Base-by-base conservation (phyloP, 1,284 basidiomycete species). In the Malassezia sympodialis region DNA sequence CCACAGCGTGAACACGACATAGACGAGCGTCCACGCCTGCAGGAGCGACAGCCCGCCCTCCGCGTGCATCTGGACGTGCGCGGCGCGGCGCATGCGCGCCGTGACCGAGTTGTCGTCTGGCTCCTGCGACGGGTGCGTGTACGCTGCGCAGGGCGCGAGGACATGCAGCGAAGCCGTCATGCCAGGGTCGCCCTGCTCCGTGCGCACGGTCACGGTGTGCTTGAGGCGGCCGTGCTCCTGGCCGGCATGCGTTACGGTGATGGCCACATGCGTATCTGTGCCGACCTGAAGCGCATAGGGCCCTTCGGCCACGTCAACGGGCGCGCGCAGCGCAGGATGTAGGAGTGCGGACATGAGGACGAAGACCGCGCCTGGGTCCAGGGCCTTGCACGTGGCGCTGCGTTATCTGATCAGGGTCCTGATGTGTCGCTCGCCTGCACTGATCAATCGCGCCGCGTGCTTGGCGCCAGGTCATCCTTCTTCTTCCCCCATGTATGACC, bases 71-170 rank as follows among this genome's bases (percentile, higher is more conserved):
- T 23, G 12, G 21, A 54, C 44, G 28, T 14, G 42, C 11, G 63
- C 62, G 19, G 61, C 62, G 2, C 68, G 59, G 19, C 49, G 32
- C 6, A 54, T 50, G 14, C 68, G 59, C 35, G 58, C 59, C 1
- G 55, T 58, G 5, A 66, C 47, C 27, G 63, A 59, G 53, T 71
- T 66, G 43, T 67, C 68, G 44, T 69, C 61, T 2, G 68, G 67
- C 44, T 71, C 68, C n/a, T 67, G 51, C 2, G 63, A 50, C 8
- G 62, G 52, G 35, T 56, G 58, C 1, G 61, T 51, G 35, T 62
- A 69, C 1, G 60, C 55, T 1, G 62, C 51, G 11, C 41, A 46
- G 0, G 66, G 64, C 24, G 66, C 47, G 4, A 24, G 51, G 14
- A 68, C 59, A 8, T 37, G 26, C 21, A 68, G 31, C 4, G 54